Evolutionary conservation across 805 yeast species (phyloP), one percentile per base, ranked within the genome.

Genomic region (Scheffersomyces ergatensis): DNA sequence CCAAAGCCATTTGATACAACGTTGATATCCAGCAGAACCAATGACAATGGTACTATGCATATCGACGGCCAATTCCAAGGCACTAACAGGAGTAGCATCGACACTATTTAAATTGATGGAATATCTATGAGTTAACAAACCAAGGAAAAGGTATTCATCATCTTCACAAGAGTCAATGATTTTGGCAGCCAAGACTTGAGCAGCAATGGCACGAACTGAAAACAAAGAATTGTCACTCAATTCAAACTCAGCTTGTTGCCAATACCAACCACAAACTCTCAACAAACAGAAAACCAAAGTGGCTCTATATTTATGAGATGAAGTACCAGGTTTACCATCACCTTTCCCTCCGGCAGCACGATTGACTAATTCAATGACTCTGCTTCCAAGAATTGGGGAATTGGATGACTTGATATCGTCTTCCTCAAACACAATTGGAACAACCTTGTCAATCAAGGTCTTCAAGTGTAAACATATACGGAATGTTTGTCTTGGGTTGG

Each of bases 1-100:
- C 97, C 97, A 89, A 36, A 89, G 62, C 95, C 96, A 89, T 49
- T 83, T 80, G 53, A 88, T 75, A 64, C 96, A 87, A 39, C 95
- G 67, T 61, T 89, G 96, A 59, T 80, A 89, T 0, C 96, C 96
- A 7, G 83, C 67, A 0, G 95, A 79, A 2, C 89, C 82, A 51
- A 89, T 86, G 14, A 88, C 82, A 17, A 75, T 72, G 7, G 90
- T 82, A 9, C 85, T 77, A 50, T 89, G 96, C 77, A 82, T 78
- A 55, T 89, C 96, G 20, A 86, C 89, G 0, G 96, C 95, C 53
- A 88, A 60, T 57, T 89, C 97, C 47, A 89, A 64, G 0, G 89
- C 95, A 61, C 78, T 83, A n/a, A 74, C 63, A 0, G 95, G 92
- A 4, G 58, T 70, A 1, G 80, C 62, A 48, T 83, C 89, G 21